Conservation (phyloP, 768 basidiomycete species). For the Ramaria sp. region DNA sequence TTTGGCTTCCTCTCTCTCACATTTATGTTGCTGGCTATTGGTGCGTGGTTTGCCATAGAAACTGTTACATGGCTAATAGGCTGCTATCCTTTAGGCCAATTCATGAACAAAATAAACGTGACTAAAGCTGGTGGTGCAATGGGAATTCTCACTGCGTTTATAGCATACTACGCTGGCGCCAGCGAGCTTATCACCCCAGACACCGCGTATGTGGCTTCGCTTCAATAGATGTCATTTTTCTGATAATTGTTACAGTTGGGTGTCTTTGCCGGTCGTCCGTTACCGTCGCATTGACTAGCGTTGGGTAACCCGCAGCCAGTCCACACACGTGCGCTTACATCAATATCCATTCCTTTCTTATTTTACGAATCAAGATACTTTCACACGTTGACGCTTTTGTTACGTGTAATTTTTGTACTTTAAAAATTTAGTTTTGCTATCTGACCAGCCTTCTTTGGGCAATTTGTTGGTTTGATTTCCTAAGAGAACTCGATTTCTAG, state of each 20-base stretch:
- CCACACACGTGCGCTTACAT: too few species aligned
- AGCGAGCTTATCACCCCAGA: constrained; percentile 29
- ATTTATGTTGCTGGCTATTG: not conserved
- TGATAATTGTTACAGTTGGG: not conserved
- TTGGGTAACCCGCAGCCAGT: too few species aligned
- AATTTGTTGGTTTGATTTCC: too few species aligned
- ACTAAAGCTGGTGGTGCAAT: constrained; percentile 33
- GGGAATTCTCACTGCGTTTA: constrained; percentile 33
- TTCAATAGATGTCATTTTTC: not conserved
- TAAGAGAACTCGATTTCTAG: too few species aligned
- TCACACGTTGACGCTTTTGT: too few species aligned
- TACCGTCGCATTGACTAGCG: not conserved
- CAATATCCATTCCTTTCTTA: too few species aligned
- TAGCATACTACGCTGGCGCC: constrained; percentile 37
- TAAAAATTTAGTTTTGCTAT: too few species aligned
- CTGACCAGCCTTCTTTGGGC: too few species aligned
- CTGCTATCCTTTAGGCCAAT: not conserved
- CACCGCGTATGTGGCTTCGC: constrained; percentile 18
- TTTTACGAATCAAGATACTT: too few species aligned
- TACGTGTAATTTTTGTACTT: too few species aligned
- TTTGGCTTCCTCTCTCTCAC: constrained; percentile 7
- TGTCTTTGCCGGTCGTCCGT: not conserved
- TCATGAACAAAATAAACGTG: constrained; percentile 8
- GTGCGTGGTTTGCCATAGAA: not conserved
- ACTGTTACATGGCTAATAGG: too few species aligned